Percentiles rank a stretch among this genome's conserved stretches.
Evolutionary conservation across 257 asterid species (phyloP).

Genomic region (Penstemon newberryi): DNA sequence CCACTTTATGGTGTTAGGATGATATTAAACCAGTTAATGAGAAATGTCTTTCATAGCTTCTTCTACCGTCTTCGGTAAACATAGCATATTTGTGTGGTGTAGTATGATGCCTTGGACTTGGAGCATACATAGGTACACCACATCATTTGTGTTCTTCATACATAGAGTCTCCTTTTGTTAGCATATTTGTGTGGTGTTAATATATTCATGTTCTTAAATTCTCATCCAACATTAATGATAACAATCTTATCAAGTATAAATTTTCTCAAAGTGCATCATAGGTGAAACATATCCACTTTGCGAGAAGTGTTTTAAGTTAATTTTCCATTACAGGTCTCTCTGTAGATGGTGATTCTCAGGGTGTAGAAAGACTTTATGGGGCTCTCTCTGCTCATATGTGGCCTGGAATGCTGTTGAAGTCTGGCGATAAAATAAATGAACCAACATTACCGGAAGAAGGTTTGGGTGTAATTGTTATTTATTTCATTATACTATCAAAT

Average conservation of each 20-base stretch:
- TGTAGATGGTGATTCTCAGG: conserved; percentile 86
- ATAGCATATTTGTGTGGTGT: neutral
- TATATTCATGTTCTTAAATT: neutral
- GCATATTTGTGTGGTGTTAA: neutral
- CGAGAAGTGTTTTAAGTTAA: neutral
- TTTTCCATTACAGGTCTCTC: conserved; percentile 45
- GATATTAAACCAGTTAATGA: neutral
- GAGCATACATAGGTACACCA: no score
- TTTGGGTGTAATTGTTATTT: conserved; percentile 20
- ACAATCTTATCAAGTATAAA: neutral
- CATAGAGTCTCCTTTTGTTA: no score
- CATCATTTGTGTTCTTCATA: no score
- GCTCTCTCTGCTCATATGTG: conserved; percentile 97
- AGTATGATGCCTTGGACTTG: no score
- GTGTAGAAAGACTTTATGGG: conserved; percentile 79
- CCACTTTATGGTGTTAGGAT: no score
- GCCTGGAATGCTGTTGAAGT: conserved; percentile 95
- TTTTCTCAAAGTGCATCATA: neutral
- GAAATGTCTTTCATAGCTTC: neutral
- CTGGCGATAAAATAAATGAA: conserved; percentile 77
- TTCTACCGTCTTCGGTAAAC: neutral
- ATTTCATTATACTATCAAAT: neutral
- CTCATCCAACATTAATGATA: neutral
- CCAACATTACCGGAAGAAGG: conserved; percentile 88
- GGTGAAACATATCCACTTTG: neutral